phyloP scores from a whole-genome alignment of 2,329 filamentous ascomycete genomes.

The Sarocladiaceae sp. region DNA sequence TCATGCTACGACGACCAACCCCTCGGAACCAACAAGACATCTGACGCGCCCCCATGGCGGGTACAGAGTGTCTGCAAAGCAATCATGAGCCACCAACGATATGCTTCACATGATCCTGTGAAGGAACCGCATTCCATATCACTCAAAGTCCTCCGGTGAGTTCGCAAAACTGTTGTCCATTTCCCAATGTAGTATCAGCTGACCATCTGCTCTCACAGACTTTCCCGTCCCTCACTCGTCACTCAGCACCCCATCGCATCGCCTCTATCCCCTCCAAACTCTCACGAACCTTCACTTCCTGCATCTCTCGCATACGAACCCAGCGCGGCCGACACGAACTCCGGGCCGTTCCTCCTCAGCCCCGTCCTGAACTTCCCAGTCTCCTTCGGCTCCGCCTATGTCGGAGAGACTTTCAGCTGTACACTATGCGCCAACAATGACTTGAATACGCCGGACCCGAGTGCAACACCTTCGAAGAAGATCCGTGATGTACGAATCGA shows the following conservation, averaged over 20 bases:
- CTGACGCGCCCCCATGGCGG: not conserved
- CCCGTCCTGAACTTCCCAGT: slow-evolving; percentile 78
- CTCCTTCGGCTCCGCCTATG: slow-evolving; percentile 90
- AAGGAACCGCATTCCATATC: slow-evolving; percentile 79
- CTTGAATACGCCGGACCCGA: slow-evolving; percentile 15
- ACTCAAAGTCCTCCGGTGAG: slow-evolving; percentile 68
- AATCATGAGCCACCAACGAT: slow-evolving; percentile 55
- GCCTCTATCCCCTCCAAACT: slow-evolving; percentile 38
- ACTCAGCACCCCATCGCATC: slow-evolving; percentile 61
- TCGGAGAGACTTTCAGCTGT: slow-evolving; percentile 92
- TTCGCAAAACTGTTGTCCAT: slow-evolving; percentile 2
- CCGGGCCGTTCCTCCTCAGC: slow-evolving; percentile 53
- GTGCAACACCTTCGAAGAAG: slow-evolving; percentile 30
- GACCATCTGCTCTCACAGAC: slow-evolving; percentile 40
- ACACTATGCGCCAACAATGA: slow-evolving; percentile 97
- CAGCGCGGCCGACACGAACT: slow-evolving; percentile 38
- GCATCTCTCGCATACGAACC: slow-evolving; percentile 70
- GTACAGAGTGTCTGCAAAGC: not conserved
- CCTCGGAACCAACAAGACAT: not conserved
- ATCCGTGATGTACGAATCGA: slow-evolving; percentile 78
- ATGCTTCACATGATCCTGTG: slow-evolving; percentile 50
- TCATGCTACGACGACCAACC: not conserved
- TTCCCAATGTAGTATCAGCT: not conserved
- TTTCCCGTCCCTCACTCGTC: slow-evolving; percentile 77
- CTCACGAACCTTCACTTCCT: slow-evolving; percentile 38